Evolutionary conservation across 2,329 filamentous ascomycete species (phyloP).

Genomic region (Metarhizium album): DNA sequence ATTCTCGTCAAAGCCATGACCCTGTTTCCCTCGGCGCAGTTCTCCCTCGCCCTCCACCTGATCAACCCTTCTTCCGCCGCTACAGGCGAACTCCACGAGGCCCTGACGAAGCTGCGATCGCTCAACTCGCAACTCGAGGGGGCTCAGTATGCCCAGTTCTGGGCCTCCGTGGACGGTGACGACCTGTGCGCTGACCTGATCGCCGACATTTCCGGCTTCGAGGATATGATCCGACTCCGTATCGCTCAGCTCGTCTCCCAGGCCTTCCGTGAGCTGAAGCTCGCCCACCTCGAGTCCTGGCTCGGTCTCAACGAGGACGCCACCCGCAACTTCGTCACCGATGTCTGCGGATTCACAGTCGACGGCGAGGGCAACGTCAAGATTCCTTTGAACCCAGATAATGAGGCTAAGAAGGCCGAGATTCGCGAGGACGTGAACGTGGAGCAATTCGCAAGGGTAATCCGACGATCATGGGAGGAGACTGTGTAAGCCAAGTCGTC

Average conservation of each 20-base stretch:
- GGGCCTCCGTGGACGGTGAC: conserved; percentile 83
- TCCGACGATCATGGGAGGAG: conserved; percentile 80
- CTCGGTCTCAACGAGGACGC: conserved; percentile 58
- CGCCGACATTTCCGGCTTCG: conserved; percentile 88
- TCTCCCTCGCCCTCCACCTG: conserved; percentile 86
- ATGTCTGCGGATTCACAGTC: conserved; percentile 80
- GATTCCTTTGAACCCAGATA: conserved; percentile 89
- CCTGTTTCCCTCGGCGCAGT: conserved; percentile 92
- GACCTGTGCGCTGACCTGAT: conserved; percentile 93
- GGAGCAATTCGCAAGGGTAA: conserved; percentile 71
- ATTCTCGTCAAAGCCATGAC: conserved; percentile 97
- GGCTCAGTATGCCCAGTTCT: conserved; percentile 86
- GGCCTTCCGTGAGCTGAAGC: conserved; percentile 62
- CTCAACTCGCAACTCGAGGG: conserved; percentile 83
- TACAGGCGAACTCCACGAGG: conserved; percentile 71
- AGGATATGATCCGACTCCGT: conserved; percentile 81
- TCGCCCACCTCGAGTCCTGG: conserved; percentile 62
- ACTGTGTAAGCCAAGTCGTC: conserved; percentile 16
- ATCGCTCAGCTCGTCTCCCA: conserved; percentile 83
- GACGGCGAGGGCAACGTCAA: conserved; percentile 55
- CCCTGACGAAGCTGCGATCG: conserved; percentile 73
- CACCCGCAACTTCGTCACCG: conserved; percentile 67
- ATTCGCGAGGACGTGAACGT: conserved; percentile 93
- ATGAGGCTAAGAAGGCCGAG: conserved; percentile 91
- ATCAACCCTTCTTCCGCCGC: conserved; percentile 67